Evolutionary conservation across 169 alveolate genomes (phyloP), one percentile per base, ranked within the genome.

Genomic region (Plasmodium falciparum): DNA sequence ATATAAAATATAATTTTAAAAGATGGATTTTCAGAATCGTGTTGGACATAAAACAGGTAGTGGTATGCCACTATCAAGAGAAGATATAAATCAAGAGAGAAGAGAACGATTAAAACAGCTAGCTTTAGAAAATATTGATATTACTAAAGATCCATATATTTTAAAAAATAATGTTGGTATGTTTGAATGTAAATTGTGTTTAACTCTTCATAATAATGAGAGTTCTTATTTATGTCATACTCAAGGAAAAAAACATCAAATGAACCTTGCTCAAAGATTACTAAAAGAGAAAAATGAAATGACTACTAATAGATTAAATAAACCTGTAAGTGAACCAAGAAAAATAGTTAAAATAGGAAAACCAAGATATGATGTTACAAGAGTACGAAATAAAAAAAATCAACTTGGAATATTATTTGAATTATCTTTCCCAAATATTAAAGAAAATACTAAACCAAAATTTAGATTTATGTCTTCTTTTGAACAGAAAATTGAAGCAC

Each of bases 161-260:
- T 92, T 97, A 95, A 97, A 96, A 93, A 99, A 99, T 74, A 99
- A 99, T 96, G 93, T 98, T 66, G 99, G 99, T 24, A 93, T 97
- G 70, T 97, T 90, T 49, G 97, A 95, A 67, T 78, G 93, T 76
- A 97, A 99, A 70, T 96, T 99, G 56, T 98, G 99, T 92, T 95
- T 98, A 52, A 99, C 99, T 13, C 94, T 98, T 45, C 99, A 98
- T 93, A 97, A 99, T 43, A 97, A 98, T 89, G 99, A 99, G 92
- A 99, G 99, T 13, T 95, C 98, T 12, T 99, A 98, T 94, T 93
- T 98, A 63, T 98, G 99, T 3, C 99, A 98, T 88, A 98, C 99
- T 33, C 99, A 98, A 94, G 99, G 99, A 12, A 97, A 98, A 88
- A 98, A 97, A 83, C 99, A 98, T 89, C 98, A 98, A 93, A 95